Conservation (phyloP, 331 rosid genomes). For the Cydonia oblonga region DNA sequence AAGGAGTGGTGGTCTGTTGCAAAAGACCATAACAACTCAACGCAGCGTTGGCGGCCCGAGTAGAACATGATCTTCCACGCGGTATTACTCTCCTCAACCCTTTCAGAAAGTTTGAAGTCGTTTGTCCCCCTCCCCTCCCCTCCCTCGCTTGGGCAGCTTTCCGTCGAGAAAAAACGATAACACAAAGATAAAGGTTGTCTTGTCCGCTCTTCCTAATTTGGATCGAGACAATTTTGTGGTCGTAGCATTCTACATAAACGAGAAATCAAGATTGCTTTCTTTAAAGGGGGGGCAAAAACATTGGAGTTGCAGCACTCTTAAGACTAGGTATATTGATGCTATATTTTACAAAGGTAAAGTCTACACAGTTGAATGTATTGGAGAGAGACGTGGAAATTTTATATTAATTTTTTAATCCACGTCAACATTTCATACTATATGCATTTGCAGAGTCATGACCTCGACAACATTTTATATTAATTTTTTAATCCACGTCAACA, state of each 20-base stretch:
- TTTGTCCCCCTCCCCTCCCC: too few relatives aligned
- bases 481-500: too few relatives aligned
- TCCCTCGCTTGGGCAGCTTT: too few relatives aligned
- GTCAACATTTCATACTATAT: background rate
- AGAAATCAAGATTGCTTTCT: background rate
- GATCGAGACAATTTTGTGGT: background rate
- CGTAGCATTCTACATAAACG: background rate
- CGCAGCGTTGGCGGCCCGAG: too few relatives aligned
- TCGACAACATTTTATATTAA: conserved; percentile 17
- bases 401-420: too few relatives aligned
- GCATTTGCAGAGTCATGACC: conserved; percentile 5
- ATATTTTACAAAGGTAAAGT: background rate
- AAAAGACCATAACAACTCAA: too few relatives aligned
- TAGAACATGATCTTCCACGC: too few relatives aligned
- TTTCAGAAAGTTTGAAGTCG: too few relatives aligned
- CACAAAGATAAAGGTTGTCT: background rate
- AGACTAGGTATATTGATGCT: background rate
- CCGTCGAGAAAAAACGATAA: too few relatives aligned
- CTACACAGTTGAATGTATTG: background rate
- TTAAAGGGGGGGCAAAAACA: background rate
- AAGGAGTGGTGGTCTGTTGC: too few relatives aligned
- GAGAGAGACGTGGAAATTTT: too few relatives aligned
- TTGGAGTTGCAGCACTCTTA: background rate
- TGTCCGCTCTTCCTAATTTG: background rate
- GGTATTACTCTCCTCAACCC: too few relatives aligned